Evolutionary conservation across 352 stramenopile genomes (phyloP).

Genomic region (Phytophthora pluvialis): DNA sequence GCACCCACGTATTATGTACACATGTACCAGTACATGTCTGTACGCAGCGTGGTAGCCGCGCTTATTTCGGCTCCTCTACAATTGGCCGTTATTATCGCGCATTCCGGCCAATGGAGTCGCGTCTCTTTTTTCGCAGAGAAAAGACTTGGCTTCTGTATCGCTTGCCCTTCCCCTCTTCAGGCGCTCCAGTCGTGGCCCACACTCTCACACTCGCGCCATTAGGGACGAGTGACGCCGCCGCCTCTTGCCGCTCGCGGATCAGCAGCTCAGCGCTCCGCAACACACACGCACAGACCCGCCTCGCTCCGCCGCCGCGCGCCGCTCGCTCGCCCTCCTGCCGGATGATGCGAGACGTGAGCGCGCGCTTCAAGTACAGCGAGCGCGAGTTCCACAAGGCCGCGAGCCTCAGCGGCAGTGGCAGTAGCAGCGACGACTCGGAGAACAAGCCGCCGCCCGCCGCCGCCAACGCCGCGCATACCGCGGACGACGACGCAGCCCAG

Average conservation of each 20-base stretch:
- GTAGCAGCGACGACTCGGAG: conserved; percentile 30
- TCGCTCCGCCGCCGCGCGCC: neutral
- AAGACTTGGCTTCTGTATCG: conserved; percentile 32
- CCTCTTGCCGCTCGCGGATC: conserved; percentile 22
- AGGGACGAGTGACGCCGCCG: conserved; percentile 36
- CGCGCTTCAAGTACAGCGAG: conserved; percentile 80
- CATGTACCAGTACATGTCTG: too few relatives aligned
- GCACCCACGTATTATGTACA: too few relatives aligned
- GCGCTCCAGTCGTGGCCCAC: conserved; percentile 27
- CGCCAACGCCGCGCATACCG: neutral
- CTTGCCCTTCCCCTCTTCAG: conserved; percentile 27
- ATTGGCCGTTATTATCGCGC: conserved; percentile 13
- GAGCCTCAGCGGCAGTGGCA: conserved; percentile 13
- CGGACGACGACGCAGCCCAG: conserved; percentile 14
- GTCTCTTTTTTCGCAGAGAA: conserved; percentile 36
- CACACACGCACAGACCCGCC: neutral
- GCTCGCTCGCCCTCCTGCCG: conserved; percentile 8
- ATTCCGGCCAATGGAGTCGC: conserved; percentile 24
- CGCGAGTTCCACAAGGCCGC: conserved; percentile 33
- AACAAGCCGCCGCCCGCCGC: conserved; percentile 35
- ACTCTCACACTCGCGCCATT: conserved; percentile 32
- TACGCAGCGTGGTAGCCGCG: too few relatives aligned
- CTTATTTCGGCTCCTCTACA: too few relatives aligned
- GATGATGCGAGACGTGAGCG: conserved; percentile 72
- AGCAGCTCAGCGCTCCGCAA: conserved; percentile 8